phyloP scores from a whole-genome alignment of 345 rosid species.

The Corymbia maculata region DNA sequence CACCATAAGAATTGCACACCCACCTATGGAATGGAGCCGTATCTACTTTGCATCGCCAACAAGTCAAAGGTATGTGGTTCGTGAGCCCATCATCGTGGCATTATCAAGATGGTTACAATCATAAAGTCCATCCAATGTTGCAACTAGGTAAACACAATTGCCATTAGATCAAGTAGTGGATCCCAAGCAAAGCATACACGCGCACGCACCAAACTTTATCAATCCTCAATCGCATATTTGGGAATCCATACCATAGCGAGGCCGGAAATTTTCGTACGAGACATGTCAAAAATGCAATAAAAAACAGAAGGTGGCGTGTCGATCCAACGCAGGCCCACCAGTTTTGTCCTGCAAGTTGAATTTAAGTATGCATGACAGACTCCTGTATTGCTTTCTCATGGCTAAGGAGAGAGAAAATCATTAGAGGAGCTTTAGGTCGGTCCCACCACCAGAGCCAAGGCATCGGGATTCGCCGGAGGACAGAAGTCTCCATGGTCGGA shows the following conservation, averaged over 20 bases:
- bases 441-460: not conserved
- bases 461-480: not conserved
- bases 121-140: not conserved
- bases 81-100: not conserved
- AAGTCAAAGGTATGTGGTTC: not conserved
- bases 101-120: no score
- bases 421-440: not conserved
- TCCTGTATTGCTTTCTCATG: not conserved
- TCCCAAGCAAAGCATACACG: not conserved
- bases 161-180: not conserved
- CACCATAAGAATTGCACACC: rapidly evolving
- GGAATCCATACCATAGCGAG: not conserved
- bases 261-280: not conserved
- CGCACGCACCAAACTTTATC: not conserved
- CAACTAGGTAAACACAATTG: not conserved
- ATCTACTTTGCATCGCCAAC: not conserved
- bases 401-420: not conserved
- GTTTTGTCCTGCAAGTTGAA: not conserved
- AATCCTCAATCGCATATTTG: not conserved
- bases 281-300: not conserved
- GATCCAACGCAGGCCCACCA: not conserved
- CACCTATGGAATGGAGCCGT: not conserved
- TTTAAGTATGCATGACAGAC: not conserved
- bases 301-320: not conserved
- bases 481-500: not conserved